Evolutionary conservation across 768 basidiomycete species (phyloP), one percentile per base, ranked within the genome.

Genomic region (Lentinula guzmanii): DNA sequence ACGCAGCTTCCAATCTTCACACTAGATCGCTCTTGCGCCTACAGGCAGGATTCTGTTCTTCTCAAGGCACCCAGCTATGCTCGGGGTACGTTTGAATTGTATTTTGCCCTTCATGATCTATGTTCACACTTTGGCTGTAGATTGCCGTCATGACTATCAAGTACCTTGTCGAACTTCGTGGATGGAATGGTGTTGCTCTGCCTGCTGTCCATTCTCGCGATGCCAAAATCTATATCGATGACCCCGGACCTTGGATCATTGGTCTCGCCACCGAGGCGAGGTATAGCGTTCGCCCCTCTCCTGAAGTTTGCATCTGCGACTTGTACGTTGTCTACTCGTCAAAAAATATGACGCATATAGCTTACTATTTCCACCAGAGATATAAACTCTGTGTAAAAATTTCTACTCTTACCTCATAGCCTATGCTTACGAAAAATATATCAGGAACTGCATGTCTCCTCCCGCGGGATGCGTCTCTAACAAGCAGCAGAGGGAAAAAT

Each of bases 241-340:
- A 98, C 71, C 93, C 95, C 46, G 95, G 95, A 37, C 96, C 96
- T 63, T 98, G 93, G 87, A 94, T 98, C 67, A 84, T 98, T 72
- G 95, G 92, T 39, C 79, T 96, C 42, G 86, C 92, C 10, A 91
- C 91, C 1, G 90, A 95, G 69, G 88, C 90, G 7, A 82, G 92
- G 62, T 90, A 93, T 70, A 83, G 90, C 65, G 77, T 93, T 18
- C 79, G 89, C 31, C 82, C 88, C 8, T 77, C 86, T 1, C 77
- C 90, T 0, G 96, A 98, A 70, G 87, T 95, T 35, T 93, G 91
- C 69, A 79, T 97, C 45, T 86, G 91, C 66, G 93, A 96, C 72
- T 74, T 96, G 84, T 94, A 78, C 72, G 86, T 80, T 11, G 4
- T 7, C 24, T 24, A 24, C 31, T 54, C 63, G 21, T 33, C 6